Conservation (phyloP, 2,329 filamentous ascomycete species). For the Epichloe sp. region DNA sequence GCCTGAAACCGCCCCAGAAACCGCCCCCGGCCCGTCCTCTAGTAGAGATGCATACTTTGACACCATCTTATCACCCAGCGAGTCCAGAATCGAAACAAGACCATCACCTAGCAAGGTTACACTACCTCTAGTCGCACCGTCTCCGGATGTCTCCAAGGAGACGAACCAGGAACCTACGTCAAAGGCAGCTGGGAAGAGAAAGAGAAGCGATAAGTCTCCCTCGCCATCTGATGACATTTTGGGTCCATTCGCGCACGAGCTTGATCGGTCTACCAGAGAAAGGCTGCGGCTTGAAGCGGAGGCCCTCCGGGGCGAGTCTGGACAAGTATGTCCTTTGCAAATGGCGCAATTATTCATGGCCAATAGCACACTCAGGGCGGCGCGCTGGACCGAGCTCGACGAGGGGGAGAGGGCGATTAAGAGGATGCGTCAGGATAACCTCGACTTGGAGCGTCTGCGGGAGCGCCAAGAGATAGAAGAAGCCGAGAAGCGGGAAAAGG, state of each 20-base stretch:
- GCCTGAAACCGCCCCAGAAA: neutral
- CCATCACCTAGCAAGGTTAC: neutral
- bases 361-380: constrained; percentile 2
- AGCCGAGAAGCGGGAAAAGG: constrained; percentile 7
- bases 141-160: neutral
- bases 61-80: neutral
- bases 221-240: neutral
- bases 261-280: constrained; percentile 1
- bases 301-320: constrained; percentile 7
- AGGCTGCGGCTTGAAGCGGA: neutral
- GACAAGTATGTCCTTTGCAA: constrained; percentile 9
- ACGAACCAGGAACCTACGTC: neutral
- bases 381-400: constrained; percentile 10
- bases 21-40: neutral
- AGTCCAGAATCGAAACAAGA: neutral
- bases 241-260: neutral
- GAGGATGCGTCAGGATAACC: constrained; percentile 9
- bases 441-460: constrained; percentile 9
- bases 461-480: constrained; percentile 9
- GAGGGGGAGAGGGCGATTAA: constrained; percentile 9
- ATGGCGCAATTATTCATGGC: constrained; percentile 12
- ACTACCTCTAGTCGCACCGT: neutral
- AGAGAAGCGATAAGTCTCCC: neutral
- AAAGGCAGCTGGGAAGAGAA: neutral
- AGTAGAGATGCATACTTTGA: too few species aligned